Evolutionary conservation across 2,329 filamentous ascomycete genomes (phyloP).

Genomic region (Xylaria sp.): DNA sequence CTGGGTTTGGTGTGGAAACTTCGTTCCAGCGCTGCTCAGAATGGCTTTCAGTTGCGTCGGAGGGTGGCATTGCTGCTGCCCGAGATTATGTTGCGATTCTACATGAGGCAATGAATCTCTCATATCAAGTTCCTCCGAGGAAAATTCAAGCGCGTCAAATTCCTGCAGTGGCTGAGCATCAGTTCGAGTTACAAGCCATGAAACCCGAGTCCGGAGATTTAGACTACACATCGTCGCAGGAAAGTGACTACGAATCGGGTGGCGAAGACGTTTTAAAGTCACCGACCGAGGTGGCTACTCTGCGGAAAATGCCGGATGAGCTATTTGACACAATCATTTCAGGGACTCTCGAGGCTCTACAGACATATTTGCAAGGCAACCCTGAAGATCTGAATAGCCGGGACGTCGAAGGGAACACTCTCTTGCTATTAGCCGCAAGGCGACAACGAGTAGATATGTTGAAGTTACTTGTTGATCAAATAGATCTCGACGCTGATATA

Average conservation of each 20-base stretch:
- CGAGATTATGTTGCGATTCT: background rate
- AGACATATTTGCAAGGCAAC: background rate
- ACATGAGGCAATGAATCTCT: conserved; percentile 5
- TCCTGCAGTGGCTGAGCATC: background rate
- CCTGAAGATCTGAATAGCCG: background rate
- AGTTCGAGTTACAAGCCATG: background rate
- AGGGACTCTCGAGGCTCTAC: background rate
- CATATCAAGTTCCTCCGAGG: background rate
- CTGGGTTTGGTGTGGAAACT: conserved; percentile 2
- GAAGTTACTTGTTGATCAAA: background rate
- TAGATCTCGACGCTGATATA: conserved; percentile 2
- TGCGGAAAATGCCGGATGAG: background rate
- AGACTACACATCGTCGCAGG: background rate
- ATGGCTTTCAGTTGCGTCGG: conserved; percentile 4
- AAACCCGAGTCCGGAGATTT: background rate
- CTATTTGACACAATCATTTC: background rate
- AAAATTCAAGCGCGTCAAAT: background rate
- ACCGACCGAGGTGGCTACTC: background rate
- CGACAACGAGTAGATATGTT: background rate
- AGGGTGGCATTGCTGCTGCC: conserved; percentile 11
- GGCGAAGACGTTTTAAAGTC: background rate
- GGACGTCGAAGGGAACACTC: conserved; percentile 7
- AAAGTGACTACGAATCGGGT: conserved; percentile 1
- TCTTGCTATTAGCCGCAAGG: background rate
- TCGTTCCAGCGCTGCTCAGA: background rate